Base-by-base conservation (phyloP, 805 yeast species). In the Candida taoyuanica region DNA sequence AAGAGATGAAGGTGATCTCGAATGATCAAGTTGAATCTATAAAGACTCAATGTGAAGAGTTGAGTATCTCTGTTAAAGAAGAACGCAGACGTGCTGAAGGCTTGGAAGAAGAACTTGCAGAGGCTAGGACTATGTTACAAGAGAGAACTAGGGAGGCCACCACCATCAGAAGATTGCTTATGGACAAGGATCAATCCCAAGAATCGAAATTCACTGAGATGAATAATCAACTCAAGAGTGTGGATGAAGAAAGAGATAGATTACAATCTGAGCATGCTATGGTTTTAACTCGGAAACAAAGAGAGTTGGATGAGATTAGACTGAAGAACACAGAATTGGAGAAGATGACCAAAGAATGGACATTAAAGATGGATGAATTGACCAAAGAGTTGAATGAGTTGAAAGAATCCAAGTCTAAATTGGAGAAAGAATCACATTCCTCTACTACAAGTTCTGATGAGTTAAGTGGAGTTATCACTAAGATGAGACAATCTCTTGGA, bases 41-140 rank as follows among this genome's bases (percentile, higher is more conserved):
- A 42, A 80, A 73, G 50, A 80, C 76, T 46, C 87, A 85, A 55
- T 74, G 79, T 42, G 91, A 85, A 36, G 95, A 86, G 51, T 57
- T 84, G 34, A 54, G 70, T 3, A 73, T 83, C 71, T 76, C 84
- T 37, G 62, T 79, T 28, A 73, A 74, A 43, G 98, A 93, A 49
- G 65, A 78, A 2, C 71, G 69, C 30, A 68, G 68, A 37, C 71
- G 75, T 45, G 67, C 75, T 17, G 88, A 84, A 40, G 73, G 77
- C 2, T 57, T 89, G 20, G 88, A 85, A 48, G 95, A 87, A 40
- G 96, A 89, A 53, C 62, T 91, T n/a, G 65, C 73, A 9, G 97
- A 89, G 41, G 67, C 85, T 5, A 73, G 86, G 39, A 72, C 75
- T 23, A 67, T 80, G 59, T 60, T 89, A 3, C 93, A 81, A 53